Base-by-base conservation (phyloP, 768 basidiomycete species). In the Hericium coralloides region DNA sequence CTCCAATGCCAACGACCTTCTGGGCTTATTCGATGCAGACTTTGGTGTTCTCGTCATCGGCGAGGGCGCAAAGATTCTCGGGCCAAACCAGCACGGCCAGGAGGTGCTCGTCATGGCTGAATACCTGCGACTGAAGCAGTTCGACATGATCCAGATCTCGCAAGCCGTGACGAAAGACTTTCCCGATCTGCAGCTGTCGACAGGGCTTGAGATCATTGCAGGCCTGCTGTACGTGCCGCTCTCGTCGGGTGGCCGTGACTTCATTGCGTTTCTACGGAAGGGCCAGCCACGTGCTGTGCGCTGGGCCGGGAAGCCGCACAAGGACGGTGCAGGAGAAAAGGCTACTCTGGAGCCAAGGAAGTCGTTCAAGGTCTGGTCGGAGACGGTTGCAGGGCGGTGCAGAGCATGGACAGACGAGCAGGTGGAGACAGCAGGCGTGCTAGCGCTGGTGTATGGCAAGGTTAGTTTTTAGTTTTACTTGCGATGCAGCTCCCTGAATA, bases 371-470 rank as follows among this genome's bases (percentile, higher is more conserved):
- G 77, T 77, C 4, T 93, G 89, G 89, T 81, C 83, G 0, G 87
- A 92, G 69, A 81, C 74, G 1, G 80, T 92, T 14, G 76, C 80
- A 7, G 88, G 88, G 4, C 74, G 82, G 56, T 83, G 79, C 61
- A 74, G 86, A 37, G 73, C 74, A 9, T 93, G 89, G 89, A 83
- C 87, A 8, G 88, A 91, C 55, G 89, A 92, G 66, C 87, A 92
- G 65, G 66, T 91, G 39, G 89, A 91, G 67, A 91, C 88, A 2
- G 89, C 87, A 2, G 84, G 84, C 38, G 87, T 92, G 12, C 70
- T 92, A 15, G 84, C 87, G 6, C 69, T 92, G 22, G 86, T 92
- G 6, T 92, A 91, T 64, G 85, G 86, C 41, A 86, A 86, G 75
- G 82, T 81, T 50, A 15, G n/a, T n/a, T 17, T 45, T n/a, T 7